A percentile compares a stretch with the other conserved stretches of the same genome.
These are phyloP conservation scores for Canavalia ensiformis DNA, from an alignment of 306 rosid genomes.

Conservation along the genomic window DNA sequence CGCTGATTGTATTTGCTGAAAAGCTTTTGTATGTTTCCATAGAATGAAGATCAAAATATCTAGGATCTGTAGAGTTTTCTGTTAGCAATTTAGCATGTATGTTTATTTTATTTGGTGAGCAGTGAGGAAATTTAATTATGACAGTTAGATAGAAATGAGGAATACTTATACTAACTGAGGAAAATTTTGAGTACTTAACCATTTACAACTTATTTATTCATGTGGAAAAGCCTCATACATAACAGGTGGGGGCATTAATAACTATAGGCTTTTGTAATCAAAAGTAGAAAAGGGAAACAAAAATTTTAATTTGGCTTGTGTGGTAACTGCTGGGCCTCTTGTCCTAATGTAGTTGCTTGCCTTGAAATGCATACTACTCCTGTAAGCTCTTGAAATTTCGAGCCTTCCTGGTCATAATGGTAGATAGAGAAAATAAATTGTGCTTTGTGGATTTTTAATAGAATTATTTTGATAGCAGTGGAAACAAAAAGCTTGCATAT, in stretches of 20 bases:
- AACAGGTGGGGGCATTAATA: not conserved
- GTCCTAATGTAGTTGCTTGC: conserved; percentile 29
- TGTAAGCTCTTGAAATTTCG: conserved; percentile 32
- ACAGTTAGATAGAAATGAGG: not conserved
- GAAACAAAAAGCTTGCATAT: conserved; percentile 11
- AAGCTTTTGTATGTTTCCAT: not conserved
- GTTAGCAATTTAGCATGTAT: not conserved
- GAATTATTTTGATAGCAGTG: conserved; percentile 2
- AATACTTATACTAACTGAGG: not conserved
- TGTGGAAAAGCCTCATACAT: conserved; percentile 1
- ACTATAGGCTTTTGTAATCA: not conserved
- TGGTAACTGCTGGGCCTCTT: conserved; percentile 17
- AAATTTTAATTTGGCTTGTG: conserved; percentile 21
- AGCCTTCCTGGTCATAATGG: conserved; percentile 5
- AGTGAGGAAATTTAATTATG: conserved; percentile 13
- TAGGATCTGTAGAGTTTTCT: conserved; percentile 18
- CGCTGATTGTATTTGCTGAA: not conserved
- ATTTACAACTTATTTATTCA: not conserved
- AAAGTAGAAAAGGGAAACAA: conserved; percentile 17
- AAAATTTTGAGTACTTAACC: not conserved
- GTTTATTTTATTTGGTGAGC: not conserved
- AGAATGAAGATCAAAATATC: conserved; percentile 16
- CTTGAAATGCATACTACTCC: conserved; percentile 34
- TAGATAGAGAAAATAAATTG: conserved; percentile 25
- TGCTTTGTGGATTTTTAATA: conserved; percentile 1